Evolutionary conservation across 2,329 filamentous ascomycete genomes (phyloP), one percentile per base, ranked within the genome.

Genomic region (Conoideocrella luteorostrata): DNA sequence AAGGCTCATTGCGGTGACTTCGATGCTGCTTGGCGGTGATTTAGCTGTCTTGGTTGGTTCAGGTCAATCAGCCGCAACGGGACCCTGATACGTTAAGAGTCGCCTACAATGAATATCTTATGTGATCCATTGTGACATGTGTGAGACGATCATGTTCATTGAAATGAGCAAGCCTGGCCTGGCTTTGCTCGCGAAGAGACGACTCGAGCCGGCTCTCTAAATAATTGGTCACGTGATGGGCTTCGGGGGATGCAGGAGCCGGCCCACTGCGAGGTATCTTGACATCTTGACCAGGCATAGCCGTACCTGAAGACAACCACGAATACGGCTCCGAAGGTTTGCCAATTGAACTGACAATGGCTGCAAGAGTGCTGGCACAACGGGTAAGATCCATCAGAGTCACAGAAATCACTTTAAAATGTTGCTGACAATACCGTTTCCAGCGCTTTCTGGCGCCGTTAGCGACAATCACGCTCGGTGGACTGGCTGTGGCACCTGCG

Each of bases 311-410:
- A 51, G 47, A 52, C 51, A 37, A 47, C 49, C 47, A 44, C 52
- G 47, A 57, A 52, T 44, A 50, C 49, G 55, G 54, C 50, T 55
- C n/a, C 29, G 34, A 43, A 46, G 47, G 50, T 50, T 52, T 55
- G 53, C 65, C 69, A 70, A 74, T 72, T 72, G 69, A 69, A 65
- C 15, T 32, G 22, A 52, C 37, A 39, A 80, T 80, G 76, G 75
- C 75, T 67, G 71, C 75, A 58, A 74, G 75, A 77, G 67, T 78
- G 65, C 66, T 79, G 63, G 65, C 78, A 57, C 72, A 70, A 64
- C 70, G 69, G 71, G 76, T 80, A 59, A 61, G 67, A 36, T 9
- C 12, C 39, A 26, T 17, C n/a, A 4, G 26, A 42, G 41, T 48
- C 36, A 20, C 7, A 40, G 41, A 43, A 44, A 48, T 50, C 41